Base-by-base conservation (phyloP, 2,329 filamentous ascomycete genomes). In the Apiospora arundinis region DNA sequence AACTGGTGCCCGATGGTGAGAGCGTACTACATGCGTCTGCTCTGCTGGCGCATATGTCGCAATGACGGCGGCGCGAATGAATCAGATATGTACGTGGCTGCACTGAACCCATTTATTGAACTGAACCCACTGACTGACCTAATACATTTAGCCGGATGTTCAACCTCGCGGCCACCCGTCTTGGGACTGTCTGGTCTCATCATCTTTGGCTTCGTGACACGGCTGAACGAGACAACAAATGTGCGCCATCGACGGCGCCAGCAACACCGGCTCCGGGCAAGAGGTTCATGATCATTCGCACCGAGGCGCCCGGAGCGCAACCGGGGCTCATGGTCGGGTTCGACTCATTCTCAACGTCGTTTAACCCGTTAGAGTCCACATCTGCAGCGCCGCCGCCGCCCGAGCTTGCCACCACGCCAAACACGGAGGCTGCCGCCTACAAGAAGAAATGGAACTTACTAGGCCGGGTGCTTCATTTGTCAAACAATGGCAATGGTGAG, bases 1-100 rank as follows among this genome's bases (percentile, higher is more conserved):
- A 94, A 97, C 78, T 97, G 95, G 95, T 97, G 94, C 78, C 94
- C 95, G 0, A 97, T 97, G 95, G 94, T 97, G 28, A 90, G 95
- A 73, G 92, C 94, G 18, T 98, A 97, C 81, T 98, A 92, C 79
- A 96, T 97, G 89, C 93, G 95, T 66, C 84, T 98, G 68, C 82
- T 97, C 28, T 97, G 94, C 82, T 98, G 95, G 95, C 90, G 95
- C 72, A 85, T 98, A 67, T 95, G 93, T 74, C 88, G 95, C 74
- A 93, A 92, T 77, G 89, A 91, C 69, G 93, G 92, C 21, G 89
- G 87, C 66, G 85, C 89, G 28, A 89, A 89, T 63, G 87, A 90
- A 40, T 80, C 89, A 52, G 93, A 96, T 78, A 81, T 87, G 91
- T 94, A 85, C 86, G 92, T 87, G 67, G 12, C n/a, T 9, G n/a